Percentiles rank a stretch among this genome's conserved stretches.
Evolutionary conservation across 2,329 filamentous ascomycete species (phyloP).

Genomic region (Seiridium cupressi): DNA sequence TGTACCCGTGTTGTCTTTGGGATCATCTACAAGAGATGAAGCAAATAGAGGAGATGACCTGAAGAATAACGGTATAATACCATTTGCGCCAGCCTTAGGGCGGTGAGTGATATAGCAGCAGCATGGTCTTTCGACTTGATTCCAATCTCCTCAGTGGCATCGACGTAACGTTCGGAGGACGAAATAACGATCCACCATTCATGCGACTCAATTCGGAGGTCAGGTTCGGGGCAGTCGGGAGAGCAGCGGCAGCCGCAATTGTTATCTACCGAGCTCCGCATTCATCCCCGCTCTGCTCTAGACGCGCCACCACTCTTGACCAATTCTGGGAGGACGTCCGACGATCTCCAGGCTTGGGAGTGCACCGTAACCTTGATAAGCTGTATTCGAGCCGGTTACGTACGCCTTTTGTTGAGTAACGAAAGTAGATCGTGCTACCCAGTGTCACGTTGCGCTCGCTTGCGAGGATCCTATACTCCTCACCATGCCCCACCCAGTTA

Average conservation of each 20-base stretch:
- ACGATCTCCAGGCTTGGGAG: background rate
- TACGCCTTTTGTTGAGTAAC: background rate
- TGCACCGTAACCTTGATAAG: background rate
- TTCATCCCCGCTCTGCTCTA: background rate
- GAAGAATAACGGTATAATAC: background rate
- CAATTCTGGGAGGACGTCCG: background rate
- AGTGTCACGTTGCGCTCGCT: background rate
- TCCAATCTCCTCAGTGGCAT: background rate
- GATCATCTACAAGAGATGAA: background rate
- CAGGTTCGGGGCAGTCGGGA: background rate
- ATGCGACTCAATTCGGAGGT: background rate
- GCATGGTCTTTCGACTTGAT: background rate
- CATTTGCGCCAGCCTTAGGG: background rate
- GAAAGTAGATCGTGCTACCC: background rate
- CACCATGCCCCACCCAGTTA: background rate
- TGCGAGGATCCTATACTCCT: background rate
- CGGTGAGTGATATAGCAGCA: background rate
- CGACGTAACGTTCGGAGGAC: background rate
- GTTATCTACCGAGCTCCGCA: constrained; percentile 2
- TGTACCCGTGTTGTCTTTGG: background rate
- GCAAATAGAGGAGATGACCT: too few relatives aligned
- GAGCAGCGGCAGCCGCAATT: background rate
- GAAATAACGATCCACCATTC: background rate
- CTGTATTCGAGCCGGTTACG: background rate
- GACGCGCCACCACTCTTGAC: background rate